phyloP scores from a whole-genome alignment of 371 early-diverging fungal species.

The Mortierella sp. region DNA sequence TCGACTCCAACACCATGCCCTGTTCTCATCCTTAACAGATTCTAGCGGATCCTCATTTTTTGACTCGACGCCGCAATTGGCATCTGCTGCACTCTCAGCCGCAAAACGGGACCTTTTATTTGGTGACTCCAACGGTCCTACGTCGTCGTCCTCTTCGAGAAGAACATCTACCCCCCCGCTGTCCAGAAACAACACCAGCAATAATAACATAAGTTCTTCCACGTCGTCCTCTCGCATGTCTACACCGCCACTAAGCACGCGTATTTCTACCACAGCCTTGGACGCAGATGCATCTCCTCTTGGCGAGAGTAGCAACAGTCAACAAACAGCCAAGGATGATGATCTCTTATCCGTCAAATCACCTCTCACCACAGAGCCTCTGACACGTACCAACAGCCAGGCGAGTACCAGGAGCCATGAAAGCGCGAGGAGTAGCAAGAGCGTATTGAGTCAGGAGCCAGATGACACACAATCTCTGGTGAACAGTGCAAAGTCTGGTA shows the following conservation, averaged over 20 bases:
- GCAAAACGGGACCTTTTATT: conserved; percentile 46
- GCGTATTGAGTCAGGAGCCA: conserved; percentile 20
- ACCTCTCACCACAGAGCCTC: conserved; percentile 24
- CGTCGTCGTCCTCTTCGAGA: conserved; percentile 12
- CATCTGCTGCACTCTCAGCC: conserved; percentile 30
- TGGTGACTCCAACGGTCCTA: conserved; percentile 21
- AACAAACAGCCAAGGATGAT: conserved; percentile 7
- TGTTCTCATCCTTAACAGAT: conserved; percentile 46
- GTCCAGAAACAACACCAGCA: conserved; percentile 17
- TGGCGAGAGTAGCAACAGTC: conserved; percentile 4
- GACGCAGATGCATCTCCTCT: conserved; percentile 35
- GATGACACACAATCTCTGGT: conserved; percentile 1
- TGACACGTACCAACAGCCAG: conserved; percentile 48
- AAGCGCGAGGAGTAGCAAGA: conserved; percentile 36
- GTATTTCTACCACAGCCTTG: conserved; percentile 13
- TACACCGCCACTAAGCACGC: conserved; percentile 20
- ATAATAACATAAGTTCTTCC: no score
- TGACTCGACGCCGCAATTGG: conserved; percentile 17
- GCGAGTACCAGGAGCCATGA: conserved; percentile 41
- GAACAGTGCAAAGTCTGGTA: not conserved
- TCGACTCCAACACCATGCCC: conserved; percentile 38
- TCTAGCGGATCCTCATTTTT: conserved; percentile 27
- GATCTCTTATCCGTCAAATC: conserved; percentile 18
- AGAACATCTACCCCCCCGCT: conserved; percentile 44
- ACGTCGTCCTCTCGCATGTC: conserved; percentile 11